phyloP scores from a whole-genome alignment of 345 rosid species.

The Jatropha curcas region DNA sequence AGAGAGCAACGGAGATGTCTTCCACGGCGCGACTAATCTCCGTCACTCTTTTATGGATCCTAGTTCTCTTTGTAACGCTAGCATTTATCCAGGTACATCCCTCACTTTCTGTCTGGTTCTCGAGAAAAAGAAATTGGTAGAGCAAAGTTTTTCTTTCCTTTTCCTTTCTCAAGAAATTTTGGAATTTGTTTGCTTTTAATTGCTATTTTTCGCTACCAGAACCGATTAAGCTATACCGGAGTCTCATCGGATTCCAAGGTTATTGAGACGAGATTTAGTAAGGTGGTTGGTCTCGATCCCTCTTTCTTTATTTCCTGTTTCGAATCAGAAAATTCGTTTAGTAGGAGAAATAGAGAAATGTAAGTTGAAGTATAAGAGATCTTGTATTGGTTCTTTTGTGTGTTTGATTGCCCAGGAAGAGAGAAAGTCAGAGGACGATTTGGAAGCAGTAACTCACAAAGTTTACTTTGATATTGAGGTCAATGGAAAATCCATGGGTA shows the following conservation, averaged over 20 bases:
- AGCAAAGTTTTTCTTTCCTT: neutral
- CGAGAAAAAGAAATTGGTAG: neutral
- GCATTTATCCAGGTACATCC: slow-evolving; percentile 26
- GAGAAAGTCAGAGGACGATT: slow-evolving; percentile 5
- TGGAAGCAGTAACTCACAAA: slow-evolving; percentile 29
- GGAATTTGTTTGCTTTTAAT: neutral
- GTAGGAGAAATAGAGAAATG: neutral
- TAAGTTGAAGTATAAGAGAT: neutral
- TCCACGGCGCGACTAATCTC: slow-evolving; percentile 13
- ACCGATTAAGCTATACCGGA: slow-evolving; percentile 53
- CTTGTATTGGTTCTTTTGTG: neutral
- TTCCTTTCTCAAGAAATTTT: neutral
- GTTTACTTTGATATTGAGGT: slow-evolving; percentile 33
- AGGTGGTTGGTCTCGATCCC: slow-evolving; percentile 25
- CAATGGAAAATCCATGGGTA: slow-evolving; percentile 25
- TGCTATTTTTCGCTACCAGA: slow-evolving; percentile 32
- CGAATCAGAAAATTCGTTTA: neutral
- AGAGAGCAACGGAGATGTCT: slow-evolving; percentile 9
- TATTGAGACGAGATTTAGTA: slow-evolving; percentile 24
- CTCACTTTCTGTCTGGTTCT: neutral
- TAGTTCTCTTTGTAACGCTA: slow-evolving; percentile 23
- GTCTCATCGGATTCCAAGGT: slow-evolving; percentile 41
- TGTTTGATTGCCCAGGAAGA: slow-evolving; percentile 5
- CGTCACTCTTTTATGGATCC: slow-evolving; percentile 20
- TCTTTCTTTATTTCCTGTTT: neutral